Base-by-base conservation (phyloP, 2,329 filamentous ascomycete species). In the Exophiala sideris region DNA sequence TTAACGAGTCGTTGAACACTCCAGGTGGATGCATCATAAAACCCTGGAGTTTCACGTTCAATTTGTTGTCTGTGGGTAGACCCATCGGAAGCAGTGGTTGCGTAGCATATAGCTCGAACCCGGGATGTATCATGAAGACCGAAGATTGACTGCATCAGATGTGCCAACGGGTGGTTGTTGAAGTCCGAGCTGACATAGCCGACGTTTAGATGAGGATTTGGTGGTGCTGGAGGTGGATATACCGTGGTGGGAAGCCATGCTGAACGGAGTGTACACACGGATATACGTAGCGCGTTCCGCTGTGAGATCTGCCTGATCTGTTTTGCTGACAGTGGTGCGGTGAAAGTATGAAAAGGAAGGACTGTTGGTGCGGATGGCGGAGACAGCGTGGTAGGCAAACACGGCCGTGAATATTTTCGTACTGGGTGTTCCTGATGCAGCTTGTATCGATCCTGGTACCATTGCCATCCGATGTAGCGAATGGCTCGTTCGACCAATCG, bases 81-180 rank as follows among this genome's bases (percentile, higher is more conserved):
- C 58, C 85, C 86, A 70, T 99, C 94, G 67, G 91, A 95, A 1
- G 86, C 78, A 0, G 94, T 97, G 1, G 94, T 99, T 10, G 94
- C 94, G 69, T 99, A 99, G 70, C 94, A 99, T 66, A 91, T 91
- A 0, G 94, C 92, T 63, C 87, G 88, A 12, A 89, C 88, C 21
- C 86, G 83, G 20, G 70, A 71, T 0, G 79, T 79, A 64, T 96
- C 78, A 67, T 99, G 94, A 54, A 97, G 79, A 0, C 94, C 94
- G 71, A 99, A 99, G 5, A 97, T 91, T 1, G 94, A 97, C 73
- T 99, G 94, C 94, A 99, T 99, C 51, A 99, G 71, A 73, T 99
- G 94, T 20, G 94, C 94, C 33, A 99, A 76, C 3, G 94, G 94
- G 68, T 99, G 94, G 65, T 99, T 99, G 68, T 99, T 99, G 73